A percentile compares a stretch with the other conserved stretches of the same genome.
phyloP scores from a whole-genome alignment of 495 filamentous ascomycete genomes.

The Xylaria castorea region DNA sequence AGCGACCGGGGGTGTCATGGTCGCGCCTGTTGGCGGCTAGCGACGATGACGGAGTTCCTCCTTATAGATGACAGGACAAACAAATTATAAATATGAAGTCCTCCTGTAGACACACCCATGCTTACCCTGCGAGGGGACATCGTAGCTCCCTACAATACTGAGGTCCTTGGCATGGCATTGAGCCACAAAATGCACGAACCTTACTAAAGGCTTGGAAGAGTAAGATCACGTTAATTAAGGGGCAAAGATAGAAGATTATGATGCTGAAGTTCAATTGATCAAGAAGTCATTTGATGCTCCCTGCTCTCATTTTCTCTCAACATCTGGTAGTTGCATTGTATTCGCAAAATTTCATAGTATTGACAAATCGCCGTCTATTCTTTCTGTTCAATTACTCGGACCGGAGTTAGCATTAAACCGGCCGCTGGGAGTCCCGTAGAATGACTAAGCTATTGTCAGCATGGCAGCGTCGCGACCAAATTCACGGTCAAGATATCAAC shows the following conservation, averaged over 20 bases:
- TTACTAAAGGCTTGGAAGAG: background rate
- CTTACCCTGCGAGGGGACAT: background rate
- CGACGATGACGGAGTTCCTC: background rate
- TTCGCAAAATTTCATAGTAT: background rate
- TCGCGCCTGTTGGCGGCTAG: background rate
- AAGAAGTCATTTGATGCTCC: background rate
- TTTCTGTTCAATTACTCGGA: background rate
- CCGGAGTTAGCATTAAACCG: slow-evolving; percentile 3
- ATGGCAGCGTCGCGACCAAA: background rate
- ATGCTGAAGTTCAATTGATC: too few species aligned
- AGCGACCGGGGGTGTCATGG: slow-evolving; percentile 6
- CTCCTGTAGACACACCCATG: background rate
- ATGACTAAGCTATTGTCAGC: slow-evolving; percentile 14
- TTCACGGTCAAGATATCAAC: background rate
- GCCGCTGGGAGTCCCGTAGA: background rate
- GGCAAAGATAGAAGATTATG: background rate
- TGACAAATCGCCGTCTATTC: background rate
- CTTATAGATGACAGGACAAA: background rate
- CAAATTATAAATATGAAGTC: background rate
- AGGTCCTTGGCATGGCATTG: background rate
- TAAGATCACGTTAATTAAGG: background rate
- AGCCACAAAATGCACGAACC: background rate
- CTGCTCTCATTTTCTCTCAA: background rate
- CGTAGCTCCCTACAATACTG: background rate
- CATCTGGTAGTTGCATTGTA: background rate